Evolutionary conservation across 495 filamentous ascomycete genomes (phyloP).

Genomic region (Hyaloscypha bicolor): DNA sequence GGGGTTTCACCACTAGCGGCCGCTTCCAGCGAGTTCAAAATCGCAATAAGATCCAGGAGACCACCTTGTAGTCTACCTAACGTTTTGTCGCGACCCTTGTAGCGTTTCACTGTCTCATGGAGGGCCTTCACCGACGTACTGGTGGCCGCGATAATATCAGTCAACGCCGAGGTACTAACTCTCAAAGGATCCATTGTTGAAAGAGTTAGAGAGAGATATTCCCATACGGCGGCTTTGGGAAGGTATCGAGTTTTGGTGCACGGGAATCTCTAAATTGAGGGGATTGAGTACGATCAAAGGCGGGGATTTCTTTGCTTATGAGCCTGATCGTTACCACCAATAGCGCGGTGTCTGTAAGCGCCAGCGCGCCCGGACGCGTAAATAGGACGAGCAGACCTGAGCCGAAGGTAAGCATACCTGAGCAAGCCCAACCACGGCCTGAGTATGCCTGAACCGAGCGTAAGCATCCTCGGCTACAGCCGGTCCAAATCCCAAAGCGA

Average conservation of each 20-base stretch:
- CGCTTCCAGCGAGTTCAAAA: constrained; percentile 28
- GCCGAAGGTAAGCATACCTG: too few species aligned
- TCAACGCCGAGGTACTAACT: constrained; percentile 33
- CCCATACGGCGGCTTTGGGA: constrained; percentile 18
- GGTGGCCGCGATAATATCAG: constrained; percentile 35
- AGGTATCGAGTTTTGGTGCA: constrained; percentile 18
- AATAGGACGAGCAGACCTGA: too few species aligned
- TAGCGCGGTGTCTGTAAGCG: constrained; percentile 21
- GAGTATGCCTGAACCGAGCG: too few species aligned
- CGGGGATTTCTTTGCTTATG: constrained; percentile 18
- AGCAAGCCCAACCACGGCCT: too few species aligned
- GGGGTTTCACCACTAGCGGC: constrained; percentile 21
- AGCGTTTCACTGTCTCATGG: constrained; percentile 34
- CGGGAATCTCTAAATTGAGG: constrained; percentile 14
- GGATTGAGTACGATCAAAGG: constrained; percentile 20
- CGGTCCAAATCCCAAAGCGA: too few species aligned
- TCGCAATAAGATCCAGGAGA: constrained; percentile 28
- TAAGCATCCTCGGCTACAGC: too few species aligned
- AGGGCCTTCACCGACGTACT: constrained; percentile 32
- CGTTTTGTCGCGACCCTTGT: constrained; percentile 31
- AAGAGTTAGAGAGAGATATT: constrained; percentile 24
- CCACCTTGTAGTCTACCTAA: constrained; percentile 24
- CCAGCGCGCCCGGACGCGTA: too few species aligned
- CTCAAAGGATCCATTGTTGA: constrained; percentile 37
- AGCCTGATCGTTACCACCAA: constrained; percentile 13